Conservation (phyloP, 495 filamentous ascomycete species). For the Apodospora peruviana region DNA sequence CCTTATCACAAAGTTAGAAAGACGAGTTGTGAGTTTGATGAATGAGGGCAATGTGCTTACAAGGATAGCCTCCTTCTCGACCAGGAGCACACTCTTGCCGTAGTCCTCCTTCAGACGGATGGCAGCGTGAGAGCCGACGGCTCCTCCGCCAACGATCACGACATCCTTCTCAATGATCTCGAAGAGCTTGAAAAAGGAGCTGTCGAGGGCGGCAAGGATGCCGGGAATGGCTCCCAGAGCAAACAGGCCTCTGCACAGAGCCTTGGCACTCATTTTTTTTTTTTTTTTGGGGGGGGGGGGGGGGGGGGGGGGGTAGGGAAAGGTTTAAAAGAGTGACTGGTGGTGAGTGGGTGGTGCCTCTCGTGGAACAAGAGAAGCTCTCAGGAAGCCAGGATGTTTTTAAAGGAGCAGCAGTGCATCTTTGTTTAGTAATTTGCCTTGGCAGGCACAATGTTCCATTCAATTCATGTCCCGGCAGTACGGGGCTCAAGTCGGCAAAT, state of each 20-base stretch:
- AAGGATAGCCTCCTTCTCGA: slow-evolving; percentile 34
- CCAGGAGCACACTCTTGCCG: slow-evolving; percentile 31
- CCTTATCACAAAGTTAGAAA: slow-evolving; percentile 19
- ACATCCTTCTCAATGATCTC: slow-evolving; percentile 22
- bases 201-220: neutral
- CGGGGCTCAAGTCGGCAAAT: too few species aligned
- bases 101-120: slow-evolving; percentile 35
- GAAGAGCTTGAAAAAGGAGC: neutral
- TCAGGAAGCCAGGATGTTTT: neutral
- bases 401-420: too few species aligned
- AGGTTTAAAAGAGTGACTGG: slow-evolving; percentile 1
- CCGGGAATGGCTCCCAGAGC: neutral
- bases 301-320: neutral
- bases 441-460: too few species aligned
- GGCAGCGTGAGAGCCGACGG: slow-evolving; percentile 42
- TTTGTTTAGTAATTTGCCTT: too few species aligned
- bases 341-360: neutral
- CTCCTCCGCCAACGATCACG: slow-evolving; percentile 40
- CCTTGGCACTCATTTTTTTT: neutral
- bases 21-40: neutral
- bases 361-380: too few species aligned
- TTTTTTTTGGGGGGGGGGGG: neutral
- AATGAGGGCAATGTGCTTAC: slow-evolving; percentile 27
- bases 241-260: neutral
- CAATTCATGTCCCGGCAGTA: too few species aligned